These are phyloP conservation scores for Halenospora varia DNA, from an alignment of 495 filamentous ascomycete genomes.

Conservation along the genomic window DNA sequence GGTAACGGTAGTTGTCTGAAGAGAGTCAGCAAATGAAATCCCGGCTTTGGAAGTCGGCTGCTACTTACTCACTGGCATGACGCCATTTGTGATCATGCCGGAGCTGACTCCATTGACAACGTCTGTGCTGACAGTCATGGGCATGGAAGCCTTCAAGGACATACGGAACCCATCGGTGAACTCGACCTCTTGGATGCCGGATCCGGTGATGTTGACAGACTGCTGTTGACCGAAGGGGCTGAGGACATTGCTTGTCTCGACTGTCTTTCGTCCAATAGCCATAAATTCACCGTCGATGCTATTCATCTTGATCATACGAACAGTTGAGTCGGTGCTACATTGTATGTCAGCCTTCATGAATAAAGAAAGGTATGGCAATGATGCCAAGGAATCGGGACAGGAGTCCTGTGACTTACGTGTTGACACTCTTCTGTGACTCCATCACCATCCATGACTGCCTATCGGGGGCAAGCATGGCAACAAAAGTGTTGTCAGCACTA, in stretches of 20 bases:
- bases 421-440: conserved; percentile 23
- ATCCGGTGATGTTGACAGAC: conserved; percentile 20
- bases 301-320: conserved; percentile 23
- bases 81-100: conserved; percentile 18
- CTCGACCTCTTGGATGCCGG: conserved; percentile 27
- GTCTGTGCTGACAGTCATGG: conserved; percentile 23
- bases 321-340: conserved; percentile 21
- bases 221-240: conserved; percentile 16
- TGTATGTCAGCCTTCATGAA: neutral
- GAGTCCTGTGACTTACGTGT: conserved; percentile 10
- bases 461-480: conserved; percentile 24
- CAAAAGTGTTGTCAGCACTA: conserved; percentile 25
- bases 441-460: conserved; percentile 26
- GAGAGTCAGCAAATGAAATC: conserved; percentile 1
- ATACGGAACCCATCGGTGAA: conserved; percentile 27
- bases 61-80: conserved; percentile 22
- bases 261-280: conserved; percentile 26
- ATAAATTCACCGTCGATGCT: conserved; percentile 28
- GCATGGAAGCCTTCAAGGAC: conserved; percentile 20
- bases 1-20: conserved; percentile 25
- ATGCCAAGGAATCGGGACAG: neutral
- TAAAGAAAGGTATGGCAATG: neutral
- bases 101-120: conserved; percentile 23
- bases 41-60: too few relatives aligned
- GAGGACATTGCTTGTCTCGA: conserved; percentile 20